Evolutionary conservation across 495 filamentous ascomycete genomes (phyloP).

Genomic region (Penicillium coprophilum): DNA sequence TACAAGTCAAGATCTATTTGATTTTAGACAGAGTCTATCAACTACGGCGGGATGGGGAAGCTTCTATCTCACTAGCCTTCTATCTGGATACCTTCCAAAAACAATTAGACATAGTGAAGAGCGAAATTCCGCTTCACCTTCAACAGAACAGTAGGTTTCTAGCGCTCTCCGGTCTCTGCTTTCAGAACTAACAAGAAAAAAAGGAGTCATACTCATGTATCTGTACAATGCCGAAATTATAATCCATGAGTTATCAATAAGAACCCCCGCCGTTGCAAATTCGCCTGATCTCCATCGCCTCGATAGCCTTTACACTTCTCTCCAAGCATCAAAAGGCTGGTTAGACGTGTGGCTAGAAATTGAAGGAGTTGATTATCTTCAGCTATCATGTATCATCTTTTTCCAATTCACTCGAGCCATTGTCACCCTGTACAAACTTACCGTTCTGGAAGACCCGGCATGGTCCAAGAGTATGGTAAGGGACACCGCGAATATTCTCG

Average conservation of each 20-base stretch:
- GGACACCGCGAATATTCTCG: conserved; percentile 30
- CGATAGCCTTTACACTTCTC: conserved; percentile 34
- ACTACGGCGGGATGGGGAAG: conserved; percentile 23
- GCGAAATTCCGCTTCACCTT: conserved; percentile 33
- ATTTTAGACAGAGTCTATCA: conserved; percentile 39
- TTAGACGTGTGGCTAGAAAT: conserved; percentile 35
- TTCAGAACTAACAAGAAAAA: background rate
- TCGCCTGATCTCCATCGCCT: conserved; percentile 32
- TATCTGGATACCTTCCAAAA: conserved; percentile 47
- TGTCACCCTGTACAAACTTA: conserved; percentile 43
- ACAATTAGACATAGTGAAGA: conserved; percentile 41
- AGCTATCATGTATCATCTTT: conserved; percentile 37
- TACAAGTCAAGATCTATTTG: conserved; percentile 48
- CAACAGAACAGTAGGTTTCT: conserved; percentile 40
- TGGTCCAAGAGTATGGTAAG: conserved; percentile 38
- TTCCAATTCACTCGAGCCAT: conserved; percentile 44
- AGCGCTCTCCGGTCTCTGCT: no score
- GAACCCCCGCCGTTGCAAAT: conserved; percentile 17
- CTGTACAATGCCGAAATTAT: conserved; percentile 42
- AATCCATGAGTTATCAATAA: conserved; percentile 44
- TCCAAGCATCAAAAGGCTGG: conserved; percentile 42
- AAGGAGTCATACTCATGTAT: conserved; percentile 40
- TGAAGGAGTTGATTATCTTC: conserved; percentile 30
- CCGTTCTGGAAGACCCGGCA: conserved; percentile 36
- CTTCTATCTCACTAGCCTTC: conserved; percentile 27